phyloP scores from a whole-genome alignment of 306 rosid species.

The Citrullus colocynthis region DNA sequence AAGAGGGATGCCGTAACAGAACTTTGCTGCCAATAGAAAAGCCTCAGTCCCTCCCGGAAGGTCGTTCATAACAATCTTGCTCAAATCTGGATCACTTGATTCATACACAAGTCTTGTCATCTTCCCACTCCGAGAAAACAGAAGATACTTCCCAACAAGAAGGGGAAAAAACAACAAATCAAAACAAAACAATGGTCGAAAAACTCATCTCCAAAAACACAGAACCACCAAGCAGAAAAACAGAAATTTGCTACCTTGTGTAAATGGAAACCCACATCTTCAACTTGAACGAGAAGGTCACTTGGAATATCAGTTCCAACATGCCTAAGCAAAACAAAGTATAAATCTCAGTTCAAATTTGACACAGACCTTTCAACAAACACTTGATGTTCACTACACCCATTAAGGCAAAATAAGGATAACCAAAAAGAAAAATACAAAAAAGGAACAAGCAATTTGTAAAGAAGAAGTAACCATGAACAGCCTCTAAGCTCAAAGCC shows the following conservation, averaged over 20 bases:
- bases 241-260: conserved; percentile 51
- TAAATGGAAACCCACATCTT: conserved; percentile 53
- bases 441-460: background rate
- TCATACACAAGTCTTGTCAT: conserved; percentile 66
- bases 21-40: conserved; percentile 74
- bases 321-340: conserved; percentile 29
- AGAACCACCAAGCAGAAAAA: background rate
- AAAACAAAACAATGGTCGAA: conserved; percentile 10
- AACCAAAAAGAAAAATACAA: background rate
- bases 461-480: conserved; percentile 44
- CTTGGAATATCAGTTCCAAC: conserved; percentile 90
- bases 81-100: conserved; percentile 44
- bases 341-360: background rate
- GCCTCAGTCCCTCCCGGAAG: conserved; percentile 83
- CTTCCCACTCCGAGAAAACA: conserved; percentile 88
- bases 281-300: conserved; percentile 69
- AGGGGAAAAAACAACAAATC: background rate
- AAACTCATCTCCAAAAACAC: background rate
- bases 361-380: background rate
- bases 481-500: conserved; percentile 75
- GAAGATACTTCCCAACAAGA: conserved; percentile 44
- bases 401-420: background rate
- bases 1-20: conserved; percentile 84
- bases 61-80: conserved; percentile 57
- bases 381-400: background rate